Evolutionary conservation across 495 filamentous ascomycete species (phyloP).

Genomic region (Lepraria neglecta): DNA sequence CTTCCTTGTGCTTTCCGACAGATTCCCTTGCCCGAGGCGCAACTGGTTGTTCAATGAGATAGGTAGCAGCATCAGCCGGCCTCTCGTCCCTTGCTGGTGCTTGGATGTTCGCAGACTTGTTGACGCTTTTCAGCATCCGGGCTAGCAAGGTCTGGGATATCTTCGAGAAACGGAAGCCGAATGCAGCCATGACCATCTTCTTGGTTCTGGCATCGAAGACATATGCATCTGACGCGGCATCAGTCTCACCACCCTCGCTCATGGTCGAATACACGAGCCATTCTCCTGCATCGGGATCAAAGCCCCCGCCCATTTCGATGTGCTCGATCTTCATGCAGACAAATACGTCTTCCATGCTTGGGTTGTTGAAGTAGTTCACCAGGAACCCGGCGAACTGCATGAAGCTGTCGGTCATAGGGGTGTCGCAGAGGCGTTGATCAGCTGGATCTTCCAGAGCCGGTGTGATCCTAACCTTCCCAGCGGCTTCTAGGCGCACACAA

Average conservation of each 20-base stretch:
- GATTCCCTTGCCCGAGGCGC: background rate
- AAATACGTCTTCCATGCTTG: constrained; percentile 1
- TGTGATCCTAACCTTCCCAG: background rate
- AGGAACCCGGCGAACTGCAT: constrained; percentile 16
- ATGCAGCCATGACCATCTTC: background rate
- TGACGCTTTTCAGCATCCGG: background rate
- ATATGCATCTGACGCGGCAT: background rate
- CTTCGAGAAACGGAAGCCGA: background rate
- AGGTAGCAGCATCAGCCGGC: too few species aligned
- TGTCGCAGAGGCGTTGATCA: background rate
- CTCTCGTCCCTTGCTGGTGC: too few species aligned
- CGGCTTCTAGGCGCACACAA: too few species aligned
- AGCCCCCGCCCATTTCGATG: background rate
- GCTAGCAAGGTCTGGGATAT: background rate
- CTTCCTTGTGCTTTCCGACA: background rate
- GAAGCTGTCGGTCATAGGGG: constrained; percentile 10
- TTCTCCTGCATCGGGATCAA: background rate
- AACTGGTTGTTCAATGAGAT: background rate
- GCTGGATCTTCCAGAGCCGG: background rate
- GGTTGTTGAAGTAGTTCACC: constrained; percentile 14
- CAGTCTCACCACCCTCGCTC: background rate
- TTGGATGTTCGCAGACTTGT: background rate
- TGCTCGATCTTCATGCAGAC: background rate
- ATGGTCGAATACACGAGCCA: constrained; percentile 8
- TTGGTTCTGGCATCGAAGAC: background rate